These are phyloP conservation scores for Pneumocystis sp. DNA, from an alignment of 1,139 yeast species.

Conservation along the genomic window DNA sequence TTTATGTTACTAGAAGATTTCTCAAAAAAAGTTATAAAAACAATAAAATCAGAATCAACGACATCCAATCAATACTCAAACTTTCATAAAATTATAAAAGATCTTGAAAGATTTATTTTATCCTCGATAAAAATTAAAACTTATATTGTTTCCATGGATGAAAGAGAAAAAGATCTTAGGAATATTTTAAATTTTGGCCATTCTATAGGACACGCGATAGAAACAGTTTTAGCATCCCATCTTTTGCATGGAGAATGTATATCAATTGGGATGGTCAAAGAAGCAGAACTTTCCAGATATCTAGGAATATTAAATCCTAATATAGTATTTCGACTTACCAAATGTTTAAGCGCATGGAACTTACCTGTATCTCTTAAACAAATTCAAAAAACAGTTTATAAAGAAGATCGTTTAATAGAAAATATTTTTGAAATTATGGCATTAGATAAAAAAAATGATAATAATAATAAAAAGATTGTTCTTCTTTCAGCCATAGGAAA, in stretches of 20 bases:
- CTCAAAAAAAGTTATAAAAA: conserved; percentile 50
- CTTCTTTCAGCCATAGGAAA: conserved; percentile 70
- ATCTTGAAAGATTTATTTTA: conserved; percentile 60
- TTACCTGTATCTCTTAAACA: conserved; percentile 64
- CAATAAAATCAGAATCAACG: conserved; percentile 17
- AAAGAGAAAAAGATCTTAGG: conserved; percentile 88
- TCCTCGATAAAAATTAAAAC: conserved; percentile 88
- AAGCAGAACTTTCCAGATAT: conserved; percentile 86
- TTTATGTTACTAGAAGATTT: conserved; percentile 70
- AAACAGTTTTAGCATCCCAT: conserved; percentile 89
- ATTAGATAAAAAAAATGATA: conserved; percentile 92
- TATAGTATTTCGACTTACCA: conserved; percentile 79
- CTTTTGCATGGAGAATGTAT: conserved; percentile 98
- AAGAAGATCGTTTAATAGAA: conserved; percentile 59
- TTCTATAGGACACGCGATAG: conserved; percentile 95
- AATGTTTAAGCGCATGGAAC: conserved; percentile 71
- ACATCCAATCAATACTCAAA: neutral
- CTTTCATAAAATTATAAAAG: conserved; percentile 38
- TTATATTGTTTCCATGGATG: conserved; percentile 83
- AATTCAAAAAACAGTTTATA: conserved; percentile 52
- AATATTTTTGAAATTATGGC: conserved; percentile 69
- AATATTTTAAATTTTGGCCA: conserved; percentile 91
- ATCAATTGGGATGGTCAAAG: conserved; percentile 82
- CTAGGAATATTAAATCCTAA: conserved; percentile 80
- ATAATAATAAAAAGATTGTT: conserved; percentile 75